Conservation (phyloP, 2,329 filamentous ascomycete species). For the Pseudofabraea citricarpa region DNA sequence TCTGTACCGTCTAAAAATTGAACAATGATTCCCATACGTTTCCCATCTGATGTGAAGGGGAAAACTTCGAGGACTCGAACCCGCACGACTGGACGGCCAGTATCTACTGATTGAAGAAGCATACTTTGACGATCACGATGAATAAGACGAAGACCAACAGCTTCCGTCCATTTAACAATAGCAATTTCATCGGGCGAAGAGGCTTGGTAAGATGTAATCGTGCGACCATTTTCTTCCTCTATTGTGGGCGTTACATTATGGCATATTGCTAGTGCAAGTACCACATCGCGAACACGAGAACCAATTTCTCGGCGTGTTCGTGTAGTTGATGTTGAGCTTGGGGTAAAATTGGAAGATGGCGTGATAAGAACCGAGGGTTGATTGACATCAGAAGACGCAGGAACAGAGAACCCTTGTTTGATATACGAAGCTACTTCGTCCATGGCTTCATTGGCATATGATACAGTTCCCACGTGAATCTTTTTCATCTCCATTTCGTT, state of each 20-base stretch:
- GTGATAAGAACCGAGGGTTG: slow-evolving; percentile 58
- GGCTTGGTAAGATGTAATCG: slow-evolving; percentile 84
- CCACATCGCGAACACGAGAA: slow-evolving; percentile 85
- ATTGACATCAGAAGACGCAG: slow-evolving; percentile 38
- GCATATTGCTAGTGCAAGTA: slow-evolving; percentile 86
- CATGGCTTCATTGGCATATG: slow-evolving; percentile 98
- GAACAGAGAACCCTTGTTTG: slow-evolving; percentile 70
- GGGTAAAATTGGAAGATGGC: slow-evolving; percentile 66
- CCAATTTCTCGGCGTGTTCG: slow-evolving; percentile 91
- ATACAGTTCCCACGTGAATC: slow-evolving; percentile 96
- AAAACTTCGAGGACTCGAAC: slow-evolving; percentile 92
- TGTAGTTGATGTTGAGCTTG: slow-evolving; percentile 60
- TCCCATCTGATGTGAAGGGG: slow-evolving; percentile 95
- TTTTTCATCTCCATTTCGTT: slow-evolving; percentile 99
- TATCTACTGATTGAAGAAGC: slow-evolving; percentile 71
- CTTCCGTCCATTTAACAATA: slow-evolving; percentile 93
- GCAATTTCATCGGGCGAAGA: slow-evolving; percentile 98
- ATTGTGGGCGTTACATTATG: slow-evolving; percentile 94
- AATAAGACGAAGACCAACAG: slow-evolving; percentile 77
- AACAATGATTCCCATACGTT: slow-evolving; percentile 96
- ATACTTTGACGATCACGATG: slow-evolving; percentile 87
- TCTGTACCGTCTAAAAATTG: slow-evolving; percentile 66
- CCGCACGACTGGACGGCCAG: slow-evolving; percentile 69
- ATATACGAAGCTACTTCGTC: slow-evolving; percentile 89
- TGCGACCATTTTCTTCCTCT: slow-evolving; percentile 75